Base-by-base conservation (phyloP, 257 asterid species). In the Salvia splendens region DNA sequence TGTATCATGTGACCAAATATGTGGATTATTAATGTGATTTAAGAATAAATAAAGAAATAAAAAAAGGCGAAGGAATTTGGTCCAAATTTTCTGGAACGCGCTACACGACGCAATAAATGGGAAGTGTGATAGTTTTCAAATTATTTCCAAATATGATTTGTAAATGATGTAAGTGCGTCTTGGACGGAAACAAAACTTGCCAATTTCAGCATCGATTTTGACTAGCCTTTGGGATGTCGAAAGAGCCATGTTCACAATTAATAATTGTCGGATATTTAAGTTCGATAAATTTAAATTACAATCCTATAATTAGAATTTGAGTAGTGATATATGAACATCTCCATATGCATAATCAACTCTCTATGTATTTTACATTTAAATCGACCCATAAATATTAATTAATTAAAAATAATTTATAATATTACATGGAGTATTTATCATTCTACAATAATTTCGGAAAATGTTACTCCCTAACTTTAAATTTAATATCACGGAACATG, bases 131-230 rank as follows among this genome's bases (percentile, higher is more conserved):
- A 47, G 35, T 2, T 3, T 12, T 68, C 15, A 53, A 65, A 35
- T 4, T 50, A 28, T 5, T 14, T 24, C 73, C 59, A 2, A 61
- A 32, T 4, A 30, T 65, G 55, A 41, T 53, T 52, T 38, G 16
- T n/a, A 72, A 58, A 75, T 15, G 15, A 67, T 20, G 24, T 56
- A 50, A 45, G 8, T 65, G 45, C 14, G 6, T 54, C 7, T 62
- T 14, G 67, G 63, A n/a, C 24, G 64, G 68, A 64, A 50, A 47
- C 41, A 28, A 8, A 8, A 4, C 14, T 17, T 45, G 6, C 64
- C 67, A 16, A 9, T 53, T 61, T 53, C 1, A 54, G 56, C n/a
- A 62, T 51, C 33, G 12, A 43, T 50, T 28, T 6, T 41, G 8
- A 14, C 7, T 5, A 50, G 46, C 42, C 35, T n/a, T 17, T 50